Evolutionary conservation across 2,329 filamentous ascomycete species (phyloP), one percentile per base, ranked within the genome.

Genomic region (Davidsoniella eucalypti): DNA sequence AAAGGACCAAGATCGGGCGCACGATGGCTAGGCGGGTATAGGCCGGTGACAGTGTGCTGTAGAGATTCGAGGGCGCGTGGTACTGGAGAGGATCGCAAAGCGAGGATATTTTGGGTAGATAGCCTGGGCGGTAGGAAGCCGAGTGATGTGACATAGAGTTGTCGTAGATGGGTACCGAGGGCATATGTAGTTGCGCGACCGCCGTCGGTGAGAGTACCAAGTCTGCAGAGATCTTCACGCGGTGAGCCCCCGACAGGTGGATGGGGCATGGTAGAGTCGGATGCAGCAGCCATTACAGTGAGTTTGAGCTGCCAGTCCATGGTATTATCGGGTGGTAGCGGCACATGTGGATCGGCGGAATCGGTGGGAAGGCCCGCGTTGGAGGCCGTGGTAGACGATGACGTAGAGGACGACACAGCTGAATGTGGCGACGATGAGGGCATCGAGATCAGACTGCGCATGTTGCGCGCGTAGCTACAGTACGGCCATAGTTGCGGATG

Each of bases 401-500:
- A 12, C 29, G 29, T 33, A 33, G 29, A 33, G 29, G 7, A 33
- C 12, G 29, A 33, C 29, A 12, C 3, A 4, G 29, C 29, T 33
- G 29, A 33, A 33, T 33, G 29, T 12, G 29, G 9, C 2, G 8
- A 12, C 12, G 12, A 33, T 14, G 40, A n/a, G 4, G 48, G 48
- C 8, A 25, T 25, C 17, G 29, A 44, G 41, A 54, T 38, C 29
- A 77, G 64, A 55, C 65, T 66, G 54, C 66, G 76, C 61, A 96
- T 73, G 56, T 82, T 80, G 53, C 78, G 75, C 18, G 84, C 84
- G 50, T 81, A 77, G 56, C 76, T 75, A 67, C 92, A 98, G 66
- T 95, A 96, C 1, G 92, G 87, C 92, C 92, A 98, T 65, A 79
- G 80, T 46, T 72, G 61, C 41, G 67, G 63, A n/a, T 82, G 70